Base-by-base conservation (phyloP, 2,329 filamentous ascomycete species). In the Beauveria brongniartii region DNA sequence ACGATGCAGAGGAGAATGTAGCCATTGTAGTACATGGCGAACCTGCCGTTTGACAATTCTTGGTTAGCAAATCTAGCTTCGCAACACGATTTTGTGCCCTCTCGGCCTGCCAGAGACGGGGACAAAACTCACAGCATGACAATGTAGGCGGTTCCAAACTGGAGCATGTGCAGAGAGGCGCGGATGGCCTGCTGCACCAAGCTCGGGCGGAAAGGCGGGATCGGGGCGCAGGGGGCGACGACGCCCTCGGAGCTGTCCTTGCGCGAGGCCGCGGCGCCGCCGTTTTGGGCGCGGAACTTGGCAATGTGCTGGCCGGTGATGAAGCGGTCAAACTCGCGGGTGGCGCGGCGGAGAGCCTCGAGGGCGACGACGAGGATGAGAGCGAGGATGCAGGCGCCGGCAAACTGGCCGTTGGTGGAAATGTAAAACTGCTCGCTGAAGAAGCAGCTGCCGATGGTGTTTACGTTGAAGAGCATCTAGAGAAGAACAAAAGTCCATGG, bases 1-100 rank as follows among this genome's bases (percentile, higher is more conserved):
- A 93, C 83, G 71, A 94, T 91, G 66, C 85, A 90, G 62, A 93
- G 87, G 71, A 94, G 90, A 64, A 94, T 81, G 73, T 91, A 94
- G 10, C 86, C 84, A 66, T 84, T 85, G 74, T 81, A 85, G 70
- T 84, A 84, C 80, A 84, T 83, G 64, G 80, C 80, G n/a, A 75
- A 73, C 64, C 69, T 74, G 61, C 2, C 34, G 1, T 55, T 40
- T 22, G 20, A 41, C 2, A 9, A 61, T 63, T 43, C 65, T 62
- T 28, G 56, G 8, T 40, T 40, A 46, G 26, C 52, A 43, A 37
- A 37, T 8, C 47, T 30, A 40, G 28, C n/a, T n/a, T 37, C 22
- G 10, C 26, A 53, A 53, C 41, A 22, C 41, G n/a, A 24, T 10
- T 37, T 47, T 41, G 6, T 24, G 24, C 18, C 18, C 9, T 26